Base-by-base conservation (phyloP, 768 basidiomycete genomes). In the Kwoniella dejecticola region DNA sequence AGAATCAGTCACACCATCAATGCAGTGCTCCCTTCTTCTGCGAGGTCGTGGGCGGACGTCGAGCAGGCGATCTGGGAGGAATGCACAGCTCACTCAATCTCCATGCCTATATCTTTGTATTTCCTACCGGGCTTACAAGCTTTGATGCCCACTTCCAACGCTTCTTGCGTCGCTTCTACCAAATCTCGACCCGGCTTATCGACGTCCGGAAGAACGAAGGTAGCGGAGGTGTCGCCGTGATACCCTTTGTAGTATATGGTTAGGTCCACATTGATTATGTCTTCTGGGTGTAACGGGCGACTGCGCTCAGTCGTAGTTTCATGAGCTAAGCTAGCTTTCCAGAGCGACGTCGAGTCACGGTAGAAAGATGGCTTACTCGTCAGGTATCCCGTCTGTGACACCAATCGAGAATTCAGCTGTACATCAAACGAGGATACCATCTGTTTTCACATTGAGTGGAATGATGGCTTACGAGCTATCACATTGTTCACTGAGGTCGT, bases 401-500 rank as follows among this genome's bases (percentile, higher is more conserved):
- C n/a, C n/a, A n/a, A n/a, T n/a, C n/a, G n/a, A n/a, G n/a, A n/a
- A n/a, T n/a, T n/a, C n/a, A n/a, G n/a, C n/a, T n/a, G n/a, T n/a
- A n/a, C n/a, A n/a, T n/a, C n/a, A n/a, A n/a, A n/a, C n/a, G n/a
- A n/a, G n/a, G n/a, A n/a, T n/a, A n/a, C n/a, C n/a, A n/a, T n/a
- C n/a, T n/a, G n/a, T n/a, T n/a, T n/a, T n/a, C n/a, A n/a, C n/a
- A n/a, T n/a, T n/a, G n/a, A n/a, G n/a, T 12, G 41, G 26, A 36
- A 19, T 1, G 23, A 2, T 1, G 11, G 66, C 75, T 64, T 49
- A 74, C 69, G 91, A 10, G 83, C 84, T 47, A 92, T 83, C 31
- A 95, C 80, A 67, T 95, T 95, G 72, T 96, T 96, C 56, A 94
- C 82, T 64, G 91, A 92, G 24, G 89, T 91, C 73, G 89, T 91